Conservation (phyloP, 352 stramenopile genomes). For the Phytophthora cactorum region DNA sequence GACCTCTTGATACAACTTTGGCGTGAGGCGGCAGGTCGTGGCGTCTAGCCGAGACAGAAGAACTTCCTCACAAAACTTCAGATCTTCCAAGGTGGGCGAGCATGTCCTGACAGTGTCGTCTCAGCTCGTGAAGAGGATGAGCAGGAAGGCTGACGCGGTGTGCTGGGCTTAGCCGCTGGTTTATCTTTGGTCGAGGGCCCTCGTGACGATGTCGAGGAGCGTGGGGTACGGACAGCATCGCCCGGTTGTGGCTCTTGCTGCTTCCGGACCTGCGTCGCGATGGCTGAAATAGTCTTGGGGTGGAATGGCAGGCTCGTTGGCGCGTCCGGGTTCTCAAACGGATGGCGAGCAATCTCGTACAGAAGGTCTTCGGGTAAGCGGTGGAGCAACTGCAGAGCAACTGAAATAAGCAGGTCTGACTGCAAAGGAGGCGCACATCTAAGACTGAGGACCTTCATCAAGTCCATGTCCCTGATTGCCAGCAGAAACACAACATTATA, state of each 20-base stretch:
- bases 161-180: slow-evolving; percentile 2
- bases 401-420: slow-evolving; percentile 84
- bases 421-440: slow-evolving; percentile 83
- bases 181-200: slow-evolving; percentile 18
- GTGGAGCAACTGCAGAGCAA: slow-evolving; percentile 86
- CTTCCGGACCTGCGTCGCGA: slow-evolving; percentile 51
- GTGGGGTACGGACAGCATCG: slow-evolving; percentile 3
- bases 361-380: slow-evolving; percentile 86
- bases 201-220: slow-evolving; percentile 11
- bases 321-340: slow-evolving; percentile 73
- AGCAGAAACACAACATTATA: neutral
- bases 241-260: slow-evolving; percentile 30
- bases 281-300: slow-evolving; percentile 52
- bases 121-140: slow-evolving; percentile 18
- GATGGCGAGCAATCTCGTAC: slow-evolving; percentile 88
- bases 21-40: no score
- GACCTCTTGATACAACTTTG: no score
- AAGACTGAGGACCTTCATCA: slow-evolving; percentile 91
- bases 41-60: slow-evolving; percentile 37
- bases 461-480: slow-evolving; percentile 71
- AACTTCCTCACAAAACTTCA: slow-evolving; percentile 45
- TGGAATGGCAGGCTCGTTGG: slow-evolving; percentile 64
- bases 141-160: slow-evolving; percentile 20
- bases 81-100: slow-evolving; percentile 44
- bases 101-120: slow-evolving; percentile 8